Evolutionary conservation across 306 rosid genomes (phyloP), one percentile per base, ranked within the genome.

Genomic region (Quercus variabilis): DNA sequence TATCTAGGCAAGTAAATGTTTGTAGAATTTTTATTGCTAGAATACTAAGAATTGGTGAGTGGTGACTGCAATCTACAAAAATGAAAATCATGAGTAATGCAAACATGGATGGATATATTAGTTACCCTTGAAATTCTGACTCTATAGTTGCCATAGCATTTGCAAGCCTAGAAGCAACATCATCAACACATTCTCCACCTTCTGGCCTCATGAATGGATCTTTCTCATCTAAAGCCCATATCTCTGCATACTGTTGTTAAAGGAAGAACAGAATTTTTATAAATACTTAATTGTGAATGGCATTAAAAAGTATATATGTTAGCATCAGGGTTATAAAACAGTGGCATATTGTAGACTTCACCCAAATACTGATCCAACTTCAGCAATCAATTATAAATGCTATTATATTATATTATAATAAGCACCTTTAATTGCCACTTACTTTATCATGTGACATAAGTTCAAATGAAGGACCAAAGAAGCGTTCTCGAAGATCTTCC

Each of bases 111-210:
- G 38, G 49, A 18, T 4, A 55, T 33, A n/a, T 18, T n/a, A 41
- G 13, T 55, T 86, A 92, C 99, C 99, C 97, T 80, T 84, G 82
- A 84, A 87, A 95, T 78, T 87, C 90, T 0, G 89, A 90, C 74
- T 95, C 99, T 49, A 88, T 83, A 20, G 49, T 55, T 74, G 83
- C 73, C 43, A 95, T 20, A 30, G 95, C 92, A 64, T 62, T 85
- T 71, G 92, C 80, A 76, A 95, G 86, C 75, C 99, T 87, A 79
- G 81, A 79, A 6, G 92, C 97, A 86, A 95, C 97, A 86, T 91
- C 99, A 80, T 89, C 82, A 6, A 91, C 96, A 71, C 97, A 88
- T 86, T 95, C 99, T 60, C 99, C 99, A 82, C 94, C 97, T 84
- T 91, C 94, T 9, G 94, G 95, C 69, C 88, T 86, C 54, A 54